Percentiles rank a stretch among this genome's conserved stretches.
phyloP scores from a whole-genome alignment of 306 rosid species.

The Macrotyloma uniflorum region DNA sequence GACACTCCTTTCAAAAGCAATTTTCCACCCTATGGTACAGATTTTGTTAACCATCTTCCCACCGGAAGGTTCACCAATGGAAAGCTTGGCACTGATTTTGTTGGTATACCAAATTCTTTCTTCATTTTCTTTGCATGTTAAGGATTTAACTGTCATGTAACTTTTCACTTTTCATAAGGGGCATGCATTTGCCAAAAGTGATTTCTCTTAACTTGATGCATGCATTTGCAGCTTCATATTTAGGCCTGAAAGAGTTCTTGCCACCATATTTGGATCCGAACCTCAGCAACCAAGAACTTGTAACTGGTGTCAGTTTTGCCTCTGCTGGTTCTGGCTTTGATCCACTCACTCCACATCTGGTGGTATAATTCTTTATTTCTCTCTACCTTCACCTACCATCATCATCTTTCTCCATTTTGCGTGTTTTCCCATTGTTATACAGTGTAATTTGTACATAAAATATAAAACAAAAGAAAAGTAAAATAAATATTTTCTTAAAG shows the following conservation, averaged over 20 bases:
- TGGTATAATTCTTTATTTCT: constrained; percentile 43
- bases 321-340: constrained; percentile 83
- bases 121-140: neutral
- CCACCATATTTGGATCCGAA: constrained; percentile 76
- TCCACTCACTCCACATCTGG: constrained; percentile 61
- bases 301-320: constrained; percentile 80
- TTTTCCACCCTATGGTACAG: constrained; percentile 73
- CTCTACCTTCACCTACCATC: neutral
- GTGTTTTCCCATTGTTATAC: neutral
- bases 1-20: constrained; percentile 52
- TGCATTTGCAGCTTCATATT: constrained; percentile 60
- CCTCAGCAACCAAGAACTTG: constrained; percentile 48
- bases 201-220: neutral
- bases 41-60: constrained; percentile 47
- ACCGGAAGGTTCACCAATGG: constrained; percentile 84
- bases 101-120: constrained; percentile 42
- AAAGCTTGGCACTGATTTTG: constrained; percentile 62
- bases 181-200: neutral
- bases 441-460: too few species aligned
- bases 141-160: neutral
- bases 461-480: too few species aligned
- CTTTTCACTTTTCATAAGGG: neutral
- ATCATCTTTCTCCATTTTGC: neutral
- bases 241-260: constrained; percentile 58
- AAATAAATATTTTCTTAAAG: too few species aligned